phyloP scores from a whole-genome alignment of 805 yeast genomes.

The Starmerella apis region DNA sequence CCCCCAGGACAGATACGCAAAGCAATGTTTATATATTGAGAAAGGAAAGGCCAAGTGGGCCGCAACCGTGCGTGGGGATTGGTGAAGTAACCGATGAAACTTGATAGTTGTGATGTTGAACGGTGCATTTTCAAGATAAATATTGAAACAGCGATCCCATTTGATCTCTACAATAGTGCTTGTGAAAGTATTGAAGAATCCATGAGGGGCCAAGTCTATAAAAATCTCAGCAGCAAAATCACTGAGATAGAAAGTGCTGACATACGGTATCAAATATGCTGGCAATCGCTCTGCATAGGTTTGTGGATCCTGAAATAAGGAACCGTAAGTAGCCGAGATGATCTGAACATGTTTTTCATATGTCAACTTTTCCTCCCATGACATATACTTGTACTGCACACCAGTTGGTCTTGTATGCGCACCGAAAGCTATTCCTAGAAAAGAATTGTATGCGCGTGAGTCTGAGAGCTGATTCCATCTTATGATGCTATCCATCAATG shows the following conservation, averaged over 20 bases:
- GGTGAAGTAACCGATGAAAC: not conserved
- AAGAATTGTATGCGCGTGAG: constrained; percentile 5
- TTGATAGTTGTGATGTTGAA: not conserved
- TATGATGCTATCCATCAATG: not conserved
- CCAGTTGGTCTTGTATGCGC: constrained; percentile 8
- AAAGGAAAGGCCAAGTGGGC: not conserved
- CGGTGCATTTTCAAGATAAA: not conserved
- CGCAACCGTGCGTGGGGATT: not conserved
- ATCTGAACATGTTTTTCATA: constrained; percentile 3
- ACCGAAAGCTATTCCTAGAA: constrained; percentile 9
- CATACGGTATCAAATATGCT: not conserved
- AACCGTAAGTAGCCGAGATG: not conserved
- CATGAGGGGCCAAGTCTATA: constrained; percentile 12
- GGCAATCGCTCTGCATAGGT: constrained; percentile 4
- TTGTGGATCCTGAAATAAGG: not conserved
- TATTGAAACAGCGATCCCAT: constrained; percentile 4
- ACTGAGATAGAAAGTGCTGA: constrained; percentile 6
- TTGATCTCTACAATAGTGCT: not conserved
- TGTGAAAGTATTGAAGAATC: not conserved
- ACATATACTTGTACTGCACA: not conserved
- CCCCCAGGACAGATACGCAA: not conserved
- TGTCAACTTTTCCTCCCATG: not conserved
- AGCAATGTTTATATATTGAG: not conserved
- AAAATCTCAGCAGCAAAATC: constrained; percentile 17
- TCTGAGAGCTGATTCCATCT: constrained; percentile 2